These are phyloP conservation scores for Vigna angularis DNA, from an alignment of 306 rosid genomes.

Conservation along the genomic window DNA sequence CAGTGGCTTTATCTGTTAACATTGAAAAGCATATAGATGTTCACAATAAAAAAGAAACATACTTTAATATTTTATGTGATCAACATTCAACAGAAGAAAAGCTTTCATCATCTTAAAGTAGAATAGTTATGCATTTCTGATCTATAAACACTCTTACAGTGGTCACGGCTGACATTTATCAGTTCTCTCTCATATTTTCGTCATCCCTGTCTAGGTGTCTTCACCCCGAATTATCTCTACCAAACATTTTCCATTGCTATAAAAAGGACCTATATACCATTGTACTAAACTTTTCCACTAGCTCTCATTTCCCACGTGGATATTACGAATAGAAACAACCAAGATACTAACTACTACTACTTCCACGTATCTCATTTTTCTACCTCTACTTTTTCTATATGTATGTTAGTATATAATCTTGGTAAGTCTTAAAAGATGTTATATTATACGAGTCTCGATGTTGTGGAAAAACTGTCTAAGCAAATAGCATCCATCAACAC, in stretches of 20 bases:
- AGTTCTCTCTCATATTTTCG: neutral
- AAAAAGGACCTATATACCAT: conserved; percentile 14
- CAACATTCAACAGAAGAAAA: neutral
- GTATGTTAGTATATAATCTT: neutral
- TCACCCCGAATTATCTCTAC: conserved; percentile 10
- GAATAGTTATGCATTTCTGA: neutral
- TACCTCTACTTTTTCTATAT: neutral
- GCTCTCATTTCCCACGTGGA: conserved; percentile 21
- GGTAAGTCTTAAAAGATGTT: neutral
- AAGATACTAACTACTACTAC: conserved; percentile 7
- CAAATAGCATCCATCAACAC: neutral
- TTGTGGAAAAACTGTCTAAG: too few relatives aligned
- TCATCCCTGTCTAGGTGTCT: neutral
- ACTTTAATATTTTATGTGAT: neutral
- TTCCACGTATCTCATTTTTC: conserved; percentile 3
- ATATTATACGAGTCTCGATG: neutral
- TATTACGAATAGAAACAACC: neutral
- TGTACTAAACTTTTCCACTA: conserved; percentile 15
- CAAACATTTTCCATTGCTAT: conserved; percentile 6
- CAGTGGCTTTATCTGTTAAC: neutral
- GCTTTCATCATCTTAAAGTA: neutral
- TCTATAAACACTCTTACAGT: neutral
- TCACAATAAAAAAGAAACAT: neutral
- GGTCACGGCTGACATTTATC: neutral
- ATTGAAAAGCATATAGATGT: neutral